Evolutionary conservation across 148 eudicot genomes (phyloP).

Genomic region (Suaeda aralocaspica): DNA sequence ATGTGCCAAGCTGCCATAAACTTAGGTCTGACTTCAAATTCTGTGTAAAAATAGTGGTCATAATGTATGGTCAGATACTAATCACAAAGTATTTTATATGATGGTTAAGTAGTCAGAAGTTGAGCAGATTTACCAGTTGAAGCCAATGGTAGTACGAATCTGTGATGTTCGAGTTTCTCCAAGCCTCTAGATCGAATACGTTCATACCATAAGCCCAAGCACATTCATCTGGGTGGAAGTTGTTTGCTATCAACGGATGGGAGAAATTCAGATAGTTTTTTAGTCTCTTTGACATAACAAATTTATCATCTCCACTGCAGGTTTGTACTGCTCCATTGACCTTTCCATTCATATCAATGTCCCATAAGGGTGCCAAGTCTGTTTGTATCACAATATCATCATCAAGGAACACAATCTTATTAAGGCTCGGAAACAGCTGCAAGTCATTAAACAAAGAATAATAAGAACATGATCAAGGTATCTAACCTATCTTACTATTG

Average conservation of each 20-base stretch:
- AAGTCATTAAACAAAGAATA: conserved; percentile 13
- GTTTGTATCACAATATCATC: conserved; percentile 88
- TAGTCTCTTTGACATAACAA: conserved; percentile 78
- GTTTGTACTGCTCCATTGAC: conserved; percentile 92
- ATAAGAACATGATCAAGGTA: neutral
- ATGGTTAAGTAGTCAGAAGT: neutral
- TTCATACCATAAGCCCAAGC: conserved; percentile 99
- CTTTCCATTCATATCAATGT: conserved; percentile 78
- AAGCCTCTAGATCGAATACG: conserved; percentile 75
- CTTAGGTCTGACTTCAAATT: conserved; percentile 88
- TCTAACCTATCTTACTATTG: too few relatives aligned
- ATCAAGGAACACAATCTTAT: conserved; percentile 77
- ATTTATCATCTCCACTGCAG: conserved; percentile 79
- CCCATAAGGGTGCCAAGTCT: conserved; percentile 80
- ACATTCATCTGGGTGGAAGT: conserved; percentile 70
- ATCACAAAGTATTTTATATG: neutral
- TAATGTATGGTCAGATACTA: neutral
- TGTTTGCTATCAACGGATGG: conserved; percentile 65
- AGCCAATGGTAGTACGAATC: conserved; percentile 75
- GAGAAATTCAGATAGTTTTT: conserved; percentile 83
- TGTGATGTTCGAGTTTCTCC: conserved; percentile 80
- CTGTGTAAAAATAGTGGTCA: conserved; percentile 36
- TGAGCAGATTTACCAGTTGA: conserved; percentile 42
- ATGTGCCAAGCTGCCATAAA: conserved; percentile 93
- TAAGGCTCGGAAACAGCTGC: conserved; percentile 83